These are phyloP conservation scores for Stevia rebaudiana DNA, from an alignment of 140 eudicot species.

Conservation along the genomic window DNA sequence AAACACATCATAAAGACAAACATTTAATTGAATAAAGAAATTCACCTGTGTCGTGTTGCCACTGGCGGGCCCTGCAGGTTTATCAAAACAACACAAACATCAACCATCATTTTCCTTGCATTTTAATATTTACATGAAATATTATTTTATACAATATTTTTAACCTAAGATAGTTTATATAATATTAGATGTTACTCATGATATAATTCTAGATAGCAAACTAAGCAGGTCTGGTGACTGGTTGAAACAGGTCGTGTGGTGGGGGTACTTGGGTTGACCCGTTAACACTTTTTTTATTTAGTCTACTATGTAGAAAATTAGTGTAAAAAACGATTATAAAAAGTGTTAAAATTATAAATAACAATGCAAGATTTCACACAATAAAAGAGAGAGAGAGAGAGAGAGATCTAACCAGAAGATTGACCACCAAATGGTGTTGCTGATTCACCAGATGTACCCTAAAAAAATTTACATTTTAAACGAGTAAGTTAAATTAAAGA, in stretches of 20 bases:
- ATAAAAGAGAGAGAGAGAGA: too few species aligned
- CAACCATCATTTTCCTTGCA: background rate
- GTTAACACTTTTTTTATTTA: background rate
- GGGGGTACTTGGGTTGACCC: background rate
- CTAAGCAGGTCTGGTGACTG: background rate
- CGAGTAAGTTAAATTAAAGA: background rate
- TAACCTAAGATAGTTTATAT: background rate
- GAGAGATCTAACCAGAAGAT: conserved; percentile 57
- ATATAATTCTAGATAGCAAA: background rate
- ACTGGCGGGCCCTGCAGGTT: conserved; percentile 42
- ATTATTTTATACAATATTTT: background rate
- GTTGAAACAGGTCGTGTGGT: background rate
- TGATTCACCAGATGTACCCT: conserved; percentile 67
- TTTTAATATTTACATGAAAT: background rate
- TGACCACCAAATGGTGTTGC: conserved; percentile 43
- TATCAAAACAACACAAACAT: conserved; percentile 7
- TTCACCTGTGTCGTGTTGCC: conserved; percentile 46
- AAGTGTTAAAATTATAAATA: too few species aligned
- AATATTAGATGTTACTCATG: background rate
- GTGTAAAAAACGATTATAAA: background rate
- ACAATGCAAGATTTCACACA: background rate
- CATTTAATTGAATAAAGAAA: background rate
- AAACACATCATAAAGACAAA: background rate
- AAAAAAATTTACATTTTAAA: conserved; percentile 26
- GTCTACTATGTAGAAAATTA: background rate